Conservation (phyloP, 1,284 basidiomycete species). For the Rhodotorula sp. region DNA sequence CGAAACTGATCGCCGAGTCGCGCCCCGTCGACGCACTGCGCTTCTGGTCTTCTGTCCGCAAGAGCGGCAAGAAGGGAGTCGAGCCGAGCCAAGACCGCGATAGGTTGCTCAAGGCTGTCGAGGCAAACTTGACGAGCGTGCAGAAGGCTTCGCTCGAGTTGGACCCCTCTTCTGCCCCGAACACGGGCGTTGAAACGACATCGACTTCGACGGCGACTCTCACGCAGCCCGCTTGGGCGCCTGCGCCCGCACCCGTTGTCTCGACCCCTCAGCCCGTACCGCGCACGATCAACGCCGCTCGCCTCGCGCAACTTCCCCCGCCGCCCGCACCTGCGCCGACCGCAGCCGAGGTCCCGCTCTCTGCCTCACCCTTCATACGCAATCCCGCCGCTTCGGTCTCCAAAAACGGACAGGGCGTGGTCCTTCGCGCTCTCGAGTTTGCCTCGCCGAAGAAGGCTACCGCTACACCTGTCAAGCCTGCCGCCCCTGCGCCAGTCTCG, state of each 20-base stretch:
- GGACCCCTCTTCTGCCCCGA: slow-evolving; percentile 14
- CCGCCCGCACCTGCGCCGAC: slow-evolving; percentile 8
- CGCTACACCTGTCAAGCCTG: background rate
- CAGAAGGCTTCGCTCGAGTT: slow-evolving; percentile 23
- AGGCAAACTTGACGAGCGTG: slow-evolving; percentile 28
- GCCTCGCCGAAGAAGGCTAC: background rate
- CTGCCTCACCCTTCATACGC: slow-evolving; percentile 35
- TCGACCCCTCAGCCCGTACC: slow-evolving; percentile 2
- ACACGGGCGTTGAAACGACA: too few species aligned
- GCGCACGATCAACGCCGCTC: slow-evolving; percentile 24
- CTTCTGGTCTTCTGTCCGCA: slow-evolving; percentile 15
- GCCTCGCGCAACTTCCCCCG: slow-evolving; percentile 7
- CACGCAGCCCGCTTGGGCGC: slow-evolving; percentile 38
- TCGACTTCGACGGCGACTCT: slow-evolving; percentile 7
- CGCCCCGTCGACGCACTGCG: slow-evolving; percentile 35
- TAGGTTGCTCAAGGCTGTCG: slow-evolving; percentile 29
- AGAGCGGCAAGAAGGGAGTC: background rate
- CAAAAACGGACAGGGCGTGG: background rate
- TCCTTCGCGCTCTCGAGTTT: slow-evolving; percentile 10
- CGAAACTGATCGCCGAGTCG: slow-evolving; percentile 31
- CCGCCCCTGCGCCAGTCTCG: background rate
- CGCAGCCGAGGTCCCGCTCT: slow-evolving; percentile 28
- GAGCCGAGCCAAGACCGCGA: slow-evolving; percentile 20
- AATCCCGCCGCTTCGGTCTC: background rate
- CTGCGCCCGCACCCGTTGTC: background rate